Percentiles rank a stretch among this genome's conserved stretches.
phyloP scores from a whole-genome alignment of 345 rosid genomes.

The Eucalyptus cloeziana region DNA sequence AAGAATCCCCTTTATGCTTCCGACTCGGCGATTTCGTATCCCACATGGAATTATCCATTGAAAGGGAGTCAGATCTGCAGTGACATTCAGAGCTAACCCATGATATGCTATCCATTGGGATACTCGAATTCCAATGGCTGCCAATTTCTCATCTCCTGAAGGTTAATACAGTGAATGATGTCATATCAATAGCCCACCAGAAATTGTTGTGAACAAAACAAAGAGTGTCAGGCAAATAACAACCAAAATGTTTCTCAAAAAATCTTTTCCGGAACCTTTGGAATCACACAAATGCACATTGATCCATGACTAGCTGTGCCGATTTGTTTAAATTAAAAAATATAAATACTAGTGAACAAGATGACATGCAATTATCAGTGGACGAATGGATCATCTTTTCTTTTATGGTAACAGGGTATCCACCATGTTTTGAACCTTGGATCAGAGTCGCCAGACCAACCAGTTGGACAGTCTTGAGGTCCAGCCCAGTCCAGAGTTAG shows the following conservation, averaged over 20 bases:
- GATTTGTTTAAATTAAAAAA: neutral
- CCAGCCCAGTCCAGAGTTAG: neutral
- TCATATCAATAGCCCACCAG: neutral
- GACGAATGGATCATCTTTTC: neutral
- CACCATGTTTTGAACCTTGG: neutral
- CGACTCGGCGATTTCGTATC: conserved; percentile 49
- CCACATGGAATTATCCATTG: conserved; percentile 71
- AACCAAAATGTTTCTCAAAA: neutral
- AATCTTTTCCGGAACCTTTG: neutral
- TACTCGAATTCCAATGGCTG: conserved; percentile 72
- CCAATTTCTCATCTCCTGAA: conserved; percentile 60
- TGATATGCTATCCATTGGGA: conserved; percentile 73
- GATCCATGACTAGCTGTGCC: neutral
- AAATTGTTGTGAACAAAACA: neutral
- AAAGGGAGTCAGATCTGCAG: conserved; percentile 66
- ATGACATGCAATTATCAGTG: neutral
- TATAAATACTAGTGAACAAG: neutral
- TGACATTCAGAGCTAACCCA: conserved; percentile 74
- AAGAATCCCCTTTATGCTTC: conserved; percentile 45
- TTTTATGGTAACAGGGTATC: neutral
- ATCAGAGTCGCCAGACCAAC: neutral
- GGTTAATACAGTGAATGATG: neutral
- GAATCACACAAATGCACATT: neutral
- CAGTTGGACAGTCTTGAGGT: neutral
- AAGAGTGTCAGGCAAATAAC: neutral